Evolutionary conservation across 495 filamentous ascomycete species (phyloP).

Genomic region (Echria macrotheca): DNA sequence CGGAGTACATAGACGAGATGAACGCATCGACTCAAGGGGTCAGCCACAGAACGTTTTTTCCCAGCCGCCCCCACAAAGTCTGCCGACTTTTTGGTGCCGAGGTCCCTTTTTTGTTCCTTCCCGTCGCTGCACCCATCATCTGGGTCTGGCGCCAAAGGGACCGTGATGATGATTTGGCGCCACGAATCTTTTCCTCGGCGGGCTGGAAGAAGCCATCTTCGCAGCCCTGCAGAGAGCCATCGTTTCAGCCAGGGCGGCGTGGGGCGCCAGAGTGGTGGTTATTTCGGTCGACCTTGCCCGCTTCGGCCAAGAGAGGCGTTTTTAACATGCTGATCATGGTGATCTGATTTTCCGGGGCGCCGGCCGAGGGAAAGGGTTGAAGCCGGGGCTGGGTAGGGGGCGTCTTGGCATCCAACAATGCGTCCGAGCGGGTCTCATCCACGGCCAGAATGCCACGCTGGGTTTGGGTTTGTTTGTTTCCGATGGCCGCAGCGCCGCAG

Average conservation of each 20-base stretch:
- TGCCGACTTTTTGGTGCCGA: too few relatives aligned
- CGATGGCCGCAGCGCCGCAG: not conserved
- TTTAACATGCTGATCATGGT: constrained; percentile 10
- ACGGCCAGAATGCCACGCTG: too few relatives aligned
- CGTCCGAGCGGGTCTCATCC: too few relatives aligned
- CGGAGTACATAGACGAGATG: too few relatives aligned
- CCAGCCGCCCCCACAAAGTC: too few relatives aligned
- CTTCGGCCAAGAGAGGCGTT: constrained; percentile 1
- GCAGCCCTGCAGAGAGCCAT: constrained; percentile 8
- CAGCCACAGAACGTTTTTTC: too few relatives aligned
- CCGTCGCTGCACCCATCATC: too few relatives aligned
- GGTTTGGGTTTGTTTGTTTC: not conserved
- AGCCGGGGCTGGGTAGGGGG: not conserved
- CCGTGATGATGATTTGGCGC: too few relatives aligned
- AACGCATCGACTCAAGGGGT: too few relatives aligned
- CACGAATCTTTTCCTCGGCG: not conserved
- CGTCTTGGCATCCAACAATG: not conserved
- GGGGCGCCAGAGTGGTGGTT: not conserved
- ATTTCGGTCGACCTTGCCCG: not conserved
- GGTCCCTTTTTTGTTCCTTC: too few relatives aligned
- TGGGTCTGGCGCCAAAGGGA: too few relatives aligned
- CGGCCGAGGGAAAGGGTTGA: not conserved
- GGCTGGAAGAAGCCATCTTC: not conserved
- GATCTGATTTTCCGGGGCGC: constrained; percentile 6
- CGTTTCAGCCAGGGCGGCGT: constrained; percentile 12